These are phyloP conservation scores for Candida ascalaphidarum DNA, from an alignment of 805 yeast genomes.

Conservation along the genomic window DNA sequence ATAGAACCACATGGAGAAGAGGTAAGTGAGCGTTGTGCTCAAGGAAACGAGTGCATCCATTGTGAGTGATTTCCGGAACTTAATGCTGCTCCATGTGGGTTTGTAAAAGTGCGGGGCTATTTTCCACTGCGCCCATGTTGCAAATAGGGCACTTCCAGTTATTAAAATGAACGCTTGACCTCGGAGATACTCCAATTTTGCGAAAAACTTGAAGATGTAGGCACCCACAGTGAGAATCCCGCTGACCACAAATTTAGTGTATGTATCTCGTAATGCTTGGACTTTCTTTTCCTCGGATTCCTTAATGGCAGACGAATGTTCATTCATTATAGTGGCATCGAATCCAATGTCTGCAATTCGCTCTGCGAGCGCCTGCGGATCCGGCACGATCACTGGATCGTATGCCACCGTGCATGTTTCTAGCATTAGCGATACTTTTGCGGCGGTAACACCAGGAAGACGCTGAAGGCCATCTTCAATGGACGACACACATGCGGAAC, in stretches of 20 bases:
- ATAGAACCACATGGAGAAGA: constrained; percentile 1
- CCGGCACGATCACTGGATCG: constrained; percentile 2
- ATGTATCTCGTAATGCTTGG: neutral
- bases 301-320: too few relatives aligned
- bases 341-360: constrained; percentile 3
- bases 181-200: too few relatives aligned
- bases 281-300: neutral
- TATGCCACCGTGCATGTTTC: constrained; percentile 1
- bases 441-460: constrained; percentile 2
- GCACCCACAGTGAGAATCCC: constrained; percentile 1
- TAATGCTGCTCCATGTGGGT: constrained; percentile 3
- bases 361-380: neutral
- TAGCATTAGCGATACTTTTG: constrained; percentile 2
- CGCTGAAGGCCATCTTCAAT: constrained; percentile 2
- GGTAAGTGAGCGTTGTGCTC: constrained; percentile 3
- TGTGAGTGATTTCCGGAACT: constrained; percentile 1
- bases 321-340: neutral
- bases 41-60: constrained; percentile 4
- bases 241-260: constrained; percentile 1
- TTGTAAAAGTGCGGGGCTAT: constrained; percentile 1
- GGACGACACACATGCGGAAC: constrained; percentile 1
- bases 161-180: too few relatives aligned
- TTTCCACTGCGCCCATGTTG: constrained; percentile 1
- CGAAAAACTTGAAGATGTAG: constrained; percentile 1
- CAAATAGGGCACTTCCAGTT: constrained; percentile 1